Conservation (phyloP, 2,329 filamentous ascomycete genomes). For the Paraphoma chrysanthemicola region DNA sequence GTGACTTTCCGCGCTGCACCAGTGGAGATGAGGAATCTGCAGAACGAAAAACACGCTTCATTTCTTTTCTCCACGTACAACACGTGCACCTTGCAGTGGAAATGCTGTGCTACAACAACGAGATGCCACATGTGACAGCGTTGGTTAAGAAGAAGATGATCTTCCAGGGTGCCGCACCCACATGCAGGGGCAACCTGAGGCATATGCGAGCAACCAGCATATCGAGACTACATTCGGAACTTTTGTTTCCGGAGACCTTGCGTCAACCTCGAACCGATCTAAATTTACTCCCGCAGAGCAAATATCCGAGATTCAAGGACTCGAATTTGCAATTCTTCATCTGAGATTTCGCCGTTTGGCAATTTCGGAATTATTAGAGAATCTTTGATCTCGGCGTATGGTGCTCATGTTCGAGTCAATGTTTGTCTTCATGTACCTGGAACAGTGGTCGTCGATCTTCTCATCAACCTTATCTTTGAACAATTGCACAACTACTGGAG, state of each 20-base stretch:
- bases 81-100: not conserved
- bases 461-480: not conserved
- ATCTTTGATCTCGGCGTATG: too few relatives aligned
- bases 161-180: not conserved
- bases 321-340: not conserved
- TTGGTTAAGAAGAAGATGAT: not conserved
- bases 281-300: not conserved
- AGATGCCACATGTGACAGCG: not conserved
- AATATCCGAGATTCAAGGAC: not conserved
- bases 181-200: conserved; percentile 4
- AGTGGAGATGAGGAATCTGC: conserved; percentile 6
- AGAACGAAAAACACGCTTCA: not conserved
- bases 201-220: conserved; percentile 3
- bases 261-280: not conserved
- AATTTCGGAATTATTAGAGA: too few relatives aligned
- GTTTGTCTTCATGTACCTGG: not conserved
- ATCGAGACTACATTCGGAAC: conserved; percentile 14
- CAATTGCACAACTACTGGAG: not conserved
- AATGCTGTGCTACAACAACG: not conserved
- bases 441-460: not conserved
- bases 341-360: not conserved
- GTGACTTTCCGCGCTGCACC: conserved; percentile 7
- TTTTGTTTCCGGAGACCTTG: conserved; percentile 13
- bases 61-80: not conserved
- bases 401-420: not conserved